Base-by-base conservation (phyloP, 257 asterid species). In the Rhazya stricta region DNA sequence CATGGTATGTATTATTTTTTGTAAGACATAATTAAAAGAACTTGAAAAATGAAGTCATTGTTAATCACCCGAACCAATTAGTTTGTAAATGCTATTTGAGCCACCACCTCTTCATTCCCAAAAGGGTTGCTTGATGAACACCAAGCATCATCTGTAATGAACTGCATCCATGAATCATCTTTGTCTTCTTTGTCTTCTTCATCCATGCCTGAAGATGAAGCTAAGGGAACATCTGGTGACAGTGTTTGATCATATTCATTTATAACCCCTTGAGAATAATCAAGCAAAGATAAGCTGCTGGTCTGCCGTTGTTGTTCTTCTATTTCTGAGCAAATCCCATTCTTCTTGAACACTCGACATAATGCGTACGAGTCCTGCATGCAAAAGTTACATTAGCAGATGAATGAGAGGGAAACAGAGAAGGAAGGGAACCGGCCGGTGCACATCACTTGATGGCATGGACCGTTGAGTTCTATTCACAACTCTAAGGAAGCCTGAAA, bases 81-180 rank as follows among this genome's bases (percentile, higher is more conserved):
- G 79, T 82, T 84, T 74, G 86, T 85, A 81, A 89, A 93, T 61
- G 88, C 85, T 73, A 86, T 12, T 46, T 85, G 93, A 75, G 92
- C 78, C 60, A 85, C 62, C 25, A 88, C 96, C 54, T 89, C 78
- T 57, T 76, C 94, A 41, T 86, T 90, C 42, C 81, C 91, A 77
- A 69, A 83, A 42, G 87, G 74, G 67, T 86, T 66, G 75, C 63
- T 76, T 69, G 93, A 86, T 25, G 93, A 87, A 71, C 95, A 93
- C 98, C 98, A 94, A 3, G 83, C 95, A 75, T 94, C 98, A 57
- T 90, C 97, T 54, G 96, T 91, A 30, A 94, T 91, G 79, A 91
- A 94, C 80, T 90, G 97, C 97, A 94, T 94, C 98, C 98, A 94
- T 25, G 97, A 91, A 46, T 94, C 98, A 75, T 93, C 96, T 48